Conservation (phyloP, 768 basidiomycete species). For the Auriscalpium vulgare region DNA sequence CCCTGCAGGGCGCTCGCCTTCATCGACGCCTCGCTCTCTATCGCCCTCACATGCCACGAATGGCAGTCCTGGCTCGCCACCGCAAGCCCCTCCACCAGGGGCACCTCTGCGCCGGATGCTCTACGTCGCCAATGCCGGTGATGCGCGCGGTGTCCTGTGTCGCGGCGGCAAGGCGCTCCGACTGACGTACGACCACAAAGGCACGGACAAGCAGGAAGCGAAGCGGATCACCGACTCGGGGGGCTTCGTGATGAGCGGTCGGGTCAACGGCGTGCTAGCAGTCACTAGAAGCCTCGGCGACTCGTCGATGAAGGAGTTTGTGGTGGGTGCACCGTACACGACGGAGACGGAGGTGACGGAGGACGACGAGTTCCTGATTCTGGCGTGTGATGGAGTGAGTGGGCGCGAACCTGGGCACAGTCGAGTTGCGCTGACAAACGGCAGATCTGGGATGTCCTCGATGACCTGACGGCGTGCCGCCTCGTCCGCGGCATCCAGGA, state of each 20-base stretch:
- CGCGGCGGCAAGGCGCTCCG: conserved; percentile 86
- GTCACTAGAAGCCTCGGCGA: conserved; percentile 96
- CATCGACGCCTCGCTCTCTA: conserved; percentile 9
- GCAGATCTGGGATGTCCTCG: conserved; percentile 94
- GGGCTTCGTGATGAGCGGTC: conserved; percentile 97
- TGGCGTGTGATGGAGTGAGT: conserved; percentile 96
- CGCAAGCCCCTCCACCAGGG: conserved; percentile 13
- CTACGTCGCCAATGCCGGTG: conserved; percentile 95
- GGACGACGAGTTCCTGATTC: conserved; percentile 88
- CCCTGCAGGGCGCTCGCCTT: conserved; percentile 1
- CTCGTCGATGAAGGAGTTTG: conserved; percentile 98
- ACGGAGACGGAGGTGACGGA: conserved; percentile 92
- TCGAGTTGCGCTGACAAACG: neutral
- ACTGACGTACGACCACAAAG: conserved; percentile 98
- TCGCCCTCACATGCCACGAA: conserved; percentile 6
- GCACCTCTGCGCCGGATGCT: conserved; percentile 60
- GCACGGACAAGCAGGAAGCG: conserved; percentile 93
- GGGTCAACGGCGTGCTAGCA: conserved; percentile 95
- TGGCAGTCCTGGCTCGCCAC: conserved; percentile 13
- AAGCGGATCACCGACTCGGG: conserved; percentile 97
- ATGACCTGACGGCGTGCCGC: conserved; percentile 86
- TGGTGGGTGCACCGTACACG: conserved; percentile 95
- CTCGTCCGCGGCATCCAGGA: conserved; percentile 65
- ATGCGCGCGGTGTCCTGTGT: conserved; percentile 90
- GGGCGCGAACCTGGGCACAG: neutral